Evolutionary conservation across 2,329 filamentous ascomycete species (phyloP).

Genomic region (Aureobasidium musti): DNA sequence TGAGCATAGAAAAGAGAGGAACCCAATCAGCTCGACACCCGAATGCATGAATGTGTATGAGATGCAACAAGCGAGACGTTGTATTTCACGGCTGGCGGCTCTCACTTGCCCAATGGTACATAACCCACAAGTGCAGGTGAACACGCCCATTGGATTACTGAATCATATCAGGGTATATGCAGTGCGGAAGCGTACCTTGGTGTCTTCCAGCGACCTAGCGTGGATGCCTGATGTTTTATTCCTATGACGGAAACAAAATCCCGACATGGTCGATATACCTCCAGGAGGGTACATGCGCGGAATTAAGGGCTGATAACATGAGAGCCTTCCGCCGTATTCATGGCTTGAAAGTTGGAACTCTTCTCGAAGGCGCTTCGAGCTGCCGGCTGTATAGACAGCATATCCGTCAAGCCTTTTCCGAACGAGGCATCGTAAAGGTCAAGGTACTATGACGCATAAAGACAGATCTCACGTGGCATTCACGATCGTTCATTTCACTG

Average conservation of each 20-base stretch:
- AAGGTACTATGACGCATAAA: conserved; percentile 9
- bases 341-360: background rate
- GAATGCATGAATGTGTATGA: background rate
- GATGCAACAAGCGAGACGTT: conserved; percentile 20
- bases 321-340: background rate
- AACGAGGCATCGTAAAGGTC: background rate
- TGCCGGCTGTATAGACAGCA: conserved; percentile 7
- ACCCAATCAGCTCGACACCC: conserved; percentile 8
- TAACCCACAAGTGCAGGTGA: background rate
- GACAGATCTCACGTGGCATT: conserved; percentile 20
- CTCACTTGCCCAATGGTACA: background rate
- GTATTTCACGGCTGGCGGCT: background rate
- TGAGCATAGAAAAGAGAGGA: conserved; percentile 1
- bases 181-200: conserved; percentile 8
- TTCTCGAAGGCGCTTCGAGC: conserved; percentile 4
- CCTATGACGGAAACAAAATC: background rate
- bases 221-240: conserved; percentile 4
- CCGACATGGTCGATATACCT: background rate
- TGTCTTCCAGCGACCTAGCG: conserved; percentile 8
- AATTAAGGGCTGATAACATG: background rate
- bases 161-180: background rate
- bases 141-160: background rate
- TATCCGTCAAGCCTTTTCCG: conserved; percentile 1
- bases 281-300: background rate
- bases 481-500: conserved; percentile 6